Evolutionary conservation across 2,329 filamentous ascomycete genomes (phyloP).

Genomic region (Chrysoporthe puriensis): DNA sequence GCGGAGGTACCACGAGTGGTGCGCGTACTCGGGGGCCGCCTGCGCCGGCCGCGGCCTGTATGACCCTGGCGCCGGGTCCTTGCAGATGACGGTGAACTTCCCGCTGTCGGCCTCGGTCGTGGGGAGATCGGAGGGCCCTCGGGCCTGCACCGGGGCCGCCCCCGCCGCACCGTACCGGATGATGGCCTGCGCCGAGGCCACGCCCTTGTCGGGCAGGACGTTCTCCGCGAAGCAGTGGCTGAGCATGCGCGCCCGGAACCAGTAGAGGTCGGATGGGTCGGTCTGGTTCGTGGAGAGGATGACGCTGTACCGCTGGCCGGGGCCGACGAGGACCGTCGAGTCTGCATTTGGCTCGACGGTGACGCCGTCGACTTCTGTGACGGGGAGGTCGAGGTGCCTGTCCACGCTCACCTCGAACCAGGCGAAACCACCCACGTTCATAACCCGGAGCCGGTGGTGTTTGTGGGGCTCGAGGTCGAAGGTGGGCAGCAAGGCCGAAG

Average conservation of each 20-base stretch:
- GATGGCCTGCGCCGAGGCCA: conserved; percentile 52
- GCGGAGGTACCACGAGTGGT: conserved; percentile 57
- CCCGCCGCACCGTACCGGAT: conserved; percentile 46
- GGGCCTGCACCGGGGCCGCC: not conserved
- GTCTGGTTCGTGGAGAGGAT: conserved; percentile 63
- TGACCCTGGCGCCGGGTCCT: conserved; percentile 52
- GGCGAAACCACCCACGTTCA: conserved; percentile 73
- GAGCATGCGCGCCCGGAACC: conserved; percentile 66
- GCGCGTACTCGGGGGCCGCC: conserved; percentile 49
- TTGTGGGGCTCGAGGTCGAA: conserved; percentile 56
- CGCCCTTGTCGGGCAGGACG: conserved; percentile 45
- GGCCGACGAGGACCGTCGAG: conserved; percentile 66
- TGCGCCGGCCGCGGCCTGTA: conserved; percentile 49
- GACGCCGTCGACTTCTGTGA: conserved; percentile 74
- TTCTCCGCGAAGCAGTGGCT: conserved; percentile 62
- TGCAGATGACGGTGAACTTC: conserved; percentile 48
- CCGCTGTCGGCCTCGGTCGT: conserved; percentile 40
- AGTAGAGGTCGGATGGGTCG: conserved; percentile 55
- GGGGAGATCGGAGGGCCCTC: conserved; percentile 36
- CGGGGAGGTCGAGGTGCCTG: conserved; percentile 54
- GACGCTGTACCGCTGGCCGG: conserved; percentile 73
- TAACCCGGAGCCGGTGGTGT: conserved; percentile 67
- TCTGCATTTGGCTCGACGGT: conserved; percentile 63
- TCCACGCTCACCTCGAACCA: conserved; percentile 75
- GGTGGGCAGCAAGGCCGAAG: conserved; percentile 42